Evolutionary conservation across 768 basidiomycete genomes (phyloP), one percentile per base, ranked within the genome.

Genomic region (Tylopilus sp.): DNA sequence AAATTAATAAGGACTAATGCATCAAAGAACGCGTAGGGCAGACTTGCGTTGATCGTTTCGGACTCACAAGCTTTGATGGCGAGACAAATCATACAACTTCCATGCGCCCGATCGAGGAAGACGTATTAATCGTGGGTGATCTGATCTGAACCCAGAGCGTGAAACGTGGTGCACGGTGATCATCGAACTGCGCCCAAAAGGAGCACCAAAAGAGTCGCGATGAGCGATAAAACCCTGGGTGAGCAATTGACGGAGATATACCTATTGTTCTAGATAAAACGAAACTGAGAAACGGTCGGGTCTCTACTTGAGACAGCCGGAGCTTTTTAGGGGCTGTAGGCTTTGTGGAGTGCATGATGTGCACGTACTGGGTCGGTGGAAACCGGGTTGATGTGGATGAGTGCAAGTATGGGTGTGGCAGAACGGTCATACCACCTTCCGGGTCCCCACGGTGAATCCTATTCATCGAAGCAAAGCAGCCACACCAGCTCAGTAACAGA

Each of bases 171-270:
- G 39, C n/a, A 21, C 38, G 20, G 11, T 8, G 20, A 20, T 18
- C 25, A 25, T 30, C 31, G 47, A 23, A 40, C 11, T 15, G 2
- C n/a, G 26, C 28, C 23, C 18, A 30, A 17, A 28, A 38, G 12
- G 40, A 15, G 25, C n/a, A 21, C 20, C 10, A 11, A 39, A 39
- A 39, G 20, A 23, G 46, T n/a, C 12, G 20, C 30, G 15, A 17
- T 33, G 25, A 13, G 31, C 23, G n/a, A 57, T 33, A 41, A 26
- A 40, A 52, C 38, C 33, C 28, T 40, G 50, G 26, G 31, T 33
- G 20, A 40, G 28, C 20, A 20, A n/a, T 20, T 30, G 18, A 31
- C 44, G 22, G 55, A 38, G 28, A 42, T 31, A n/a, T 22, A 18
- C 17, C 3, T 5, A 1, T 15, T 35, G 9, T 43, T 56, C 42